phyloP scores from a whole-genome alignment of 2,329 filamentous ascomycete genomes.

The Sporothrix schenckii region DNA sequence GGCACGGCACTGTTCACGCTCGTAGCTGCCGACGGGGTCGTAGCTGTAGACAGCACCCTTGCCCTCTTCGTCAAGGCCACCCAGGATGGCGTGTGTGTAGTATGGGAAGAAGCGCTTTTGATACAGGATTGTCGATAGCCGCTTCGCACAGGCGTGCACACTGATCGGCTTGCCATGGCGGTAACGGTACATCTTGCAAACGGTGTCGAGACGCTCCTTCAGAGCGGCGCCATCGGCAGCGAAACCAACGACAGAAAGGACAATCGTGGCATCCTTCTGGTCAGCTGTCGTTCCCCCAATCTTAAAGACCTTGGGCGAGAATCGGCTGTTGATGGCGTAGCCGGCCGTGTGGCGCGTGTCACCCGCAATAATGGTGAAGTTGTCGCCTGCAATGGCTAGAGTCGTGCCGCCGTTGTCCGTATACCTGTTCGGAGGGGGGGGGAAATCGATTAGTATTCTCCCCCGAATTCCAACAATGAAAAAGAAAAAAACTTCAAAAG shows the following conservation, averaged over 20 bases:
- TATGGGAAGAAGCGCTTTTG: constrained; percentile 98
- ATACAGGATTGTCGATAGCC: constrained; percentile 93
- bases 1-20: constrained; percentile 92
- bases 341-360: constrained; percentile 94
- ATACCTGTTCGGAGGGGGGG: constrained; percentile 62
- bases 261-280: constrained; percentile 80
- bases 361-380: constrained; percentile 95
- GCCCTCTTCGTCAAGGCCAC: constrained; percentile 91
- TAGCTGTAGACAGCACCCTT: constrained; percentile 95
- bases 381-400: constrained; percentile 87
- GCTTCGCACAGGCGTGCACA: constrained; percentile 91
- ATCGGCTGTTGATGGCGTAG: constrained; percentile 98
- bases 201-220: constrained; percentile 88
- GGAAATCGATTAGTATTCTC: neutral
- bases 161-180: constrained; percentile 96
- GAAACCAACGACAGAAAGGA: constrained; percentile 93
- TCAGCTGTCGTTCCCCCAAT: constrained; percentile 89
- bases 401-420: constrained; percentile 98
- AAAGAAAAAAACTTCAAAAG: neutral
- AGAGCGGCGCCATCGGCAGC: constrained; percentile 92
- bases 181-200: constrained; percentile 99
- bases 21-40: constrained; percentile 96
- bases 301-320: constrained; percentile 93
- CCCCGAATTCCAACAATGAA: neutral
- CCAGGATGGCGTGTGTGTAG: constrained; percentile 94